phyloP scores from a whole-genome alignment of 2,329 filamentous ascomycete genomes.

The Calcarisporium arbuscula region DNA sequence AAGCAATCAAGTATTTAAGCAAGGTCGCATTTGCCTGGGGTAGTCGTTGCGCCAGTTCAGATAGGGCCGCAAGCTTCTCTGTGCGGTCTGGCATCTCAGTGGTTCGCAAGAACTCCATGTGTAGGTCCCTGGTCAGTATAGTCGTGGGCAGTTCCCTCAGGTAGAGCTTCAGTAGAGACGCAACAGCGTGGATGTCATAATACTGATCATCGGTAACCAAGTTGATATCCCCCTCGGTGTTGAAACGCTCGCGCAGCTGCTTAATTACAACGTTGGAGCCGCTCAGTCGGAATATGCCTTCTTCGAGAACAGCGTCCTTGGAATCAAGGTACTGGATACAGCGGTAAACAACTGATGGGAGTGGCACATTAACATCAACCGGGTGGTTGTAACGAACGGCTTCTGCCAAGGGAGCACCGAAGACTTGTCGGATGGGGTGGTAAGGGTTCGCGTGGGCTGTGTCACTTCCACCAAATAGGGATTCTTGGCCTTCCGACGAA shows the following conservation, averaged over 20 bases:
- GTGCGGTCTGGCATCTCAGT: constrained; percentile 69
- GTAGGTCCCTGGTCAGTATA: constrained; percentile 84
- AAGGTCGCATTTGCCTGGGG: constrained; percentile 76
- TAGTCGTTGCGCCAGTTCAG: constrained; percentile 71
- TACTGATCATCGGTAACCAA: constrained; percentile 76
- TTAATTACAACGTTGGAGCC: constrained; percentile 97
- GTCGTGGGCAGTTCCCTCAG: constrained; percentile 86
- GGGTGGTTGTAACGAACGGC: constrained; percentile 79
- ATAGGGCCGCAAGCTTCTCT: constrained; percentile 72
- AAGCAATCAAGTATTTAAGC: constrained; percentile 77
- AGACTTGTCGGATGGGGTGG: constrained; percentile 61
- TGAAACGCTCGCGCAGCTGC: constrained; percentile 84
- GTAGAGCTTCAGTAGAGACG: constrained; percentile 89
- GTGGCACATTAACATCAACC: constrained; percentile 61
- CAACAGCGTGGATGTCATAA: constrained; percentile 93
- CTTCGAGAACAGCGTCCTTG: constrained; percentile 75
- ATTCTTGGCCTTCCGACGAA: constrained; percentile 53
- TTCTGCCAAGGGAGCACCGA: constrained; percentile 78
- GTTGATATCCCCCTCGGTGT: constrained; percentile 85
- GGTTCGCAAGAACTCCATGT: constrained; percentile 79
- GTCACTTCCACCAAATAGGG: constrained; percentile 44
- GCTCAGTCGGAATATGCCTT: constrained; percentile 93
- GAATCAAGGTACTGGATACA: constrained; percentile 88
- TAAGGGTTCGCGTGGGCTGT: constrained; percentile 36
- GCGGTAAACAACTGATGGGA: constrained; percentile 91